Conservation (phyloP, 352 stramenopile species). For the Globisporangium canariense region DNA sequence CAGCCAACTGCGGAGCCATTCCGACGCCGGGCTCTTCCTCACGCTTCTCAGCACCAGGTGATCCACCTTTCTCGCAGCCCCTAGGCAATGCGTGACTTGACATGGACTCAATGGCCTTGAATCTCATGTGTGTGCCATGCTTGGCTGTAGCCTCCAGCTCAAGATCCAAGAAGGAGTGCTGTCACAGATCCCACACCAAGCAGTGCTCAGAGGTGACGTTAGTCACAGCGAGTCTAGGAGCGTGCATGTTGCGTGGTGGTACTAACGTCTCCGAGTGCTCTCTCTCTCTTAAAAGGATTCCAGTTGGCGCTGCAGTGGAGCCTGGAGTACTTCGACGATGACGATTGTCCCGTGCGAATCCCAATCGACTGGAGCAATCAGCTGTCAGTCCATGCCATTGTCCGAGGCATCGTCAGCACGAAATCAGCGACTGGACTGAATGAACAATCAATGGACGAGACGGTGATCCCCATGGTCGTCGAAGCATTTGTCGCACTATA, state of each 20-base stretch:
- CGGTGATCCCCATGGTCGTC: conserved; percentile 37
- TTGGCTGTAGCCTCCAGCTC: conserved; percentile 31
- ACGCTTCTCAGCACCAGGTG: conserved; percentile 32
- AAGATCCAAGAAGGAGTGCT: conserved; percentile 38
- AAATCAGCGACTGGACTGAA: conserved; percentile 26
- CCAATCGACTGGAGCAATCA: conserved; percentile 45
- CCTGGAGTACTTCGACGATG: conserved; percentile 39
- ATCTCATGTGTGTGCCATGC: not conserved
- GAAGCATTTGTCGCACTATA: conserved; percentile 46
- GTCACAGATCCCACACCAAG: conserved; percentile 22
- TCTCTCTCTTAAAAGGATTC: conserved; percentile 25
- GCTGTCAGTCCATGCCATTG: conserved; percentile 30
- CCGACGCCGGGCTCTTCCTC: conserved; percentile 44
- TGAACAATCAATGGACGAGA: conserved; percentile 9
- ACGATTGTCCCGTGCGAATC: conserved; percentile 37
- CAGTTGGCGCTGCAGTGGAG: conserved; percentile 46
- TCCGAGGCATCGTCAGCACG: conserved; percentile 39
- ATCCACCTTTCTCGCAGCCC: not conserved
- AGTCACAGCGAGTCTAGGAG: not conserved
- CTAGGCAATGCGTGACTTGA: not conserved
- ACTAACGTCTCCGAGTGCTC: not conserved
- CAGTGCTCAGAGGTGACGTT: conserved; percentile 28
- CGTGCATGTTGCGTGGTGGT: not conserved
- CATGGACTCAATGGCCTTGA: not conserved
- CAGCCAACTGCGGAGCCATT: conserved; percentile 39